Conservation (phyloP, 2,329 filamentous ascomycete species). For the Cordyceps cicadae region DNA sequence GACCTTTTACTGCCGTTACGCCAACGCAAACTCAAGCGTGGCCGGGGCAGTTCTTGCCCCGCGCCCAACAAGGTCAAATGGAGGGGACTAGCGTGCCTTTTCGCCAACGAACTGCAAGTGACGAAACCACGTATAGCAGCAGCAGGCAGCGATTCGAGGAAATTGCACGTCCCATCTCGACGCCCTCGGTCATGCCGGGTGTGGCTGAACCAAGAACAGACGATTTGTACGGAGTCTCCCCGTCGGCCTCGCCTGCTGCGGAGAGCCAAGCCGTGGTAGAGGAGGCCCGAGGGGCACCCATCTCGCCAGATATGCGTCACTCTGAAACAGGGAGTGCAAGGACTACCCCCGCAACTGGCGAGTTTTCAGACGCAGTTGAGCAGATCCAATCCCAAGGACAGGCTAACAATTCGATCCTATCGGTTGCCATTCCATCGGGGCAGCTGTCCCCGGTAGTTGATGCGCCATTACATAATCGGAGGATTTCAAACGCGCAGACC, state of each 20-base stretch:
- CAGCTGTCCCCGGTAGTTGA: conserved; percentile 14
- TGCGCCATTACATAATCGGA: conserved; percentile 11
- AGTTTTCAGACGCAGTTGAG: conserved; percentile 18
- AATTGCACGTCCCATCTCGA: conserved; percentile 24
- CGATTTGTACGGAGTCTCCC: conserved; percentile 40
- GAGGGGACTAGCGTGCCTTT: conserved; percentile 10
- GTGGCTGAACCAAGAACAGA: conserved; percentile 23
- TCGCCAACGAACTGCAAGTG: conserved; percentile 29
- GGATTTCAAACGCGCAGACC: conserved; percentile 31
- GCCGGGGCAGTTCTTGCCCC: conserved; percentile 10
- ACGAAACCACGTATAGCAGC: conserved; percentile 22
- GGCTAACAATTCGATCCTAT: conserved; percentile 15
- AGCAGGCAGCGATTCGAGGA: conserved; percentile 20
- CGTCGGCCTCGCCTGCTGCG: conserved; percentile 32
- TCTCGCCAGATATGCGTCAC: neutral
- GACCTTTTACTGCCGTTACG: conserved; percentile 14
- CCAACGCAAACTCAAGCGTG: conserved; percentile 7
- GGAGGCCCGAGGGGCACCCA: neutral
- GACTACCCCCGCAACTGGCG: conserved; percentile 10
- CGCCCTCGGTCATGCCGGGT: conserved; percentile 15
- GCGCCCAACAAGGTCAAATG: neutral
- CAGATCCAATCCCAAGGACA: conserved; percentile 15
- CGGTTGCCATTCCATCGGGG: conserved; percentile 23
- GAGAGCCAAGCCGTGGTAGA: neutral
- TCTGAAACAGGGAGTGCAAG: neutral